Evolutionary conservation across 768 basidiomycete genomes (phyloP).

Genomic region (Tulasnella sp.): DNA sequence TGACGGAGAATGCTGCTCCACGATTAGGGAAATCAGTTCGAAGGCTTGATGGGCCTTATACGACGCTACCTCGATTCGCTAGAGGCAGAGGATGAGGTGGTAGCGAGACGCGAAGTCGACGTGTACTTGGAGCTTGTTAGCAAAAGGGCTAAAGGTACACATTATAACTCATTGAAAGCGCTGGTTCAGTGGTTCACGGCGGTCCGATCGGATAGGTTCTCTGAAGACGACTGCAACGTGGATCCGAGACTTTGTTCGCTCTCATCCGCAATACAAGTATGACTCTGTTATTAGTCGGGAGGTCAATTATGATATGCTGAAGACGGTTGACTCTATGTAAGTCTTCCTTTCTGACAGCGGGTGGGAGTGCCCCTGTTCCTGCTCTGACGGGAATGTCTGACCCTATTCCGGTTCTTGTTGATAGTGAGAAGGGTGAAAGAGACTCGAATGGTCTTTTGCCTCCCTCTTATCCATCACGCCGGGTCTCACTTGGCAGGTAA

Average conservation of each 20-base stretch:
- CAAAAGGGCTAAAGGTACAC: slow-evolving; percentile 69
- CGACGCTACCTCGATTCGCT: neutral
- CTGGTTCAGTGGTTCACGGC: neutral
- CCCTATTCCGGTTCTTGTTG: neutral
- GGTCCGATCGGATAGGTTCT: slow-evolving; percentile 48
- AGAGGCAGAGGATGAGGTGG: slow-evolving; percentile 36
- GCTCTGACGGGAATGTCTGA: neutral
- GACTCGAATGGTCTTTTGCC: neutral
- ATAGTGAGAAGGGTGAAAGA: neutral
- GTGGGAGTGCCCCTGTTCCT: neutral
- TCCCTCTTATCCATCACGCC: neutral
- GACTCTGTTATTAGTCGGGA: slow-evolving; percentile 88
- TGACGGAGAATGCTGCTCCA: neutral
- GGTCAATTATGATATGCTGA: slow-evolving; percentile 90
- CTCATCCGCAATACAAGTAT: slow-evolving; percentile 81
- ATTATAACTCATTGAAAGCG: neutral
- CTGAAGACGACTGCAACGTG: slow-evolving; percentile 83
- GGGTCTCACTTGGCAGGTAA: neutral
- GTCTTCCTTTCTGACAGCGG: slow-evolving; percentile 35
- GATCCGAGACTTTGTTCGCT: slow-evolving; percentile 86
- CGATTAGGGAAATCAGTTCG: neutral
- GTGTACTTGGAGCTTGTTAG: slow-evolving; percentile 76
- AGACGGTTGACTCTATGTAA: slow-evolving; percentile 86
- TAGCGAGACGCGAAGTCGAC: slow-evolving; percentile 57
- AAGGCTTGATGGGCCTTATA: neutral